Percentiles rank a stretch among this genome's conserved stretches.
phyloP scores from a whole-genome alignment of 2,329 filamentous ascomycete species.

The Paecilomyces sp. region DNA sequence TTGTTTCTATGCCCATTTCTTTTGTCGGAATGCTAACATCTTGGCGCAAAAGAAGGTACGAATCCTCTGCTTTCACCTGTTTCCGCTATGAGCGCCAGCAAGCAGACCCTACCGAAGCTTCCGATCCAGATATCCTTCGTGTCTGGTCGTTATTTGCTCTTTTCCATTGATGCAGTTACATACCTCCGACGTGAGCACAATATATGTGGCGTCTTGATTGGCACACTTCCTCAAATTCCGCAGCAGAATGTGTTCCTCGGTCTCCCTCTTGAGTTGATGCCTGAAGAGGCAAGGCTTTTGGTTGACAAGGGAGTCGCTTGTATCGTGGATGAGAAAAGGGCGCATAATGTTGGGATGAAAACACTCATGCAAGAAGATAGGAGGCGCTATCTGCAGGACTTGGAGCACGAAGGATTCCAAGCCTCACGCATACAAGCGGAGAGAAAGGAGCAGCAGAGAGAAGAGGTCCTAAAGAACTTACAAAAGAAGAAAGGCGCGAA shows the following conservation, averaged over 20 bases:
- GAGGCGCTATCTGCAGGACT: conserved; percentile 52
- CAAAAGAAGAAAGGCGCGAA: conserved; percentile 22
- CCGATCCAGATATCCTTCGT: conserved; percentile 75
- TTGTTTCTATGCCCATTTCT: conserved; percentile 2
- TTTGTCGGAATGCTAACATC: conserved; percentile 14
- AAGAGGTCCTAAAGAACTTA: conserved; percentile 45
- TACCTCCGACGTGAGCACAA: conserved; percentile 71
- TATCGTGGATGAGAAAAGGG: conserved; percentile 69
- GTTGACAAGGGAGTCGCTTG: conserved; percentile 70
- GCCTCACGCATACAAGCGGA: conserved; percentile 40
- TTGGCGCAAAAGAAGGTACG: not conserved
- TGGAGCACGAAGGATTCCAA: conserved; percentile 49
- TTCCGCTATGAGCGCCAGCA: conserved; percentile 8
- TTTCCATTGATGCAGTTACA: conserved; percentile 74
- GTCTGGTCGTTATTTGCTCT: conserved; percentile 76
- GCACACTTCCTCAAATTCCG: conserved; percentile 82
- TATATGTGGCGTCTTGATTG: conserved; percentile 78
- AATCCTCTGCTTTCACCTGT: not conserved
- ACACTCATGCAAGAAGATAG: conserved; percentile 52
- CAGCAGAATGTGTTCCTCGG: conserved; percentile 94
- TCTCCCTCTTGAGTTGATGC: conserved; percentile 79
- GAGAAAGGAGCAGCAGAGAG: conserved; percentile 44
- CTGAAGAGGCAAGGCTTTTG: conserved; percentile 78
- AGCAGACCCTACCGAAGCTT: conserved; percentile 36
- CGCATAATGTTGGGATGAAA: conserved; percentile 60